Conservation (phyloP, 2,329 filamentous ascomycete genomes). For the Aspergillus arachidicola region DNA sequence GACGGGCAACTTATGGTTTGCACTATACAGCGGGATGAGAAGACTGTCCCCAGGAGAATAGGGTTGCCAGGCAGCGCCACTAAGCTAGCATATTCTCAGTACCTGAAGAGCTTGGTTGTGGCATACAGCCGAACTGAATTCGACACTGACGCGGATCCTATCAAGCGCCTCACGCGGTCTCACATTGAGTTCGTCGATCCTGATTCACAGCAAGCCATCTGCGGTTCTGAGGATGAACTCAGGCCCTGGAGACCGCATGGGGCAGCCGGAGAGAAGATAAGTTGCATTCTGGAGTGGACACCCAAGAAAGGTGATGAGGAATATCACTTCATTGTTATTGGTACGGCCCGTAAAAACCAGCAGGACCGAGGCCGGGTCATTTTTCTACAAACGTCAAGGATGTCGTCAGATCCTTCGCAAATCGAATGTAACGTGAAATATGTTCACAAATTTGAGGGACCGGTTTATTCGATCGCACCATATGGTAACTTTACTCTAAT, state of each 20-base stretch:
- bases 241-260: conserved; percentile 33
- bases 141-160: conserved; percentile 29
- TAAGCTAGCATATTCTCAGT: conserved; percentile 49
- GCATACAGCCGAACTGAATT: conserved; percentile 42
- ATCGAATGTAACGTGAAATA: conserved; percentile 41
- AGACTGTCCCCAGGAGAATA: conserved; percentile 45
- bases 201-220: conserved; percentile 31
- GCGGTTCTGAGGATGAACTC: conserved; percentile 13
- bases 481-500: conserved; percentile 49
- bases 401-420: conserved; percentile 25
- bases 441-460: conserved; percentile 36
- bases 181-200: conserved; percentile 44
- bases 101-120: conserved; percentile 52
- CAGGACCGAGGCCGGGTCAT: conserved; percentile 40
- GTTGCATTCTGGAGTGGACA: conserved; percentile 45
- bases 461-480: conserved; percentile 60
- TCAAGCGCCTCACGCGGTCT: conserved; percentile 36
- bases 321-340: conserved; percentile 45
- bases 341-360: conserved; percentile 37
- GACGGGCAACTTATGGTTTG: conserved; percentile 52
- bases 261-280: conserved; percentile 44
- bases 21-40: conserved; percentile 46
- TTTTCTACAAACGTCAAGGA: conserved; percentile 39
- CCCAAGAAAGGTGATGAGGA: conserved; percentile 37
- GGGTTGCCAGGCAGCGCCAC: conserved; percentile 45